Conservation (phyloP, 2,329 filamentous ascomycete genomes). For the Beauveria sp. region DNA sequence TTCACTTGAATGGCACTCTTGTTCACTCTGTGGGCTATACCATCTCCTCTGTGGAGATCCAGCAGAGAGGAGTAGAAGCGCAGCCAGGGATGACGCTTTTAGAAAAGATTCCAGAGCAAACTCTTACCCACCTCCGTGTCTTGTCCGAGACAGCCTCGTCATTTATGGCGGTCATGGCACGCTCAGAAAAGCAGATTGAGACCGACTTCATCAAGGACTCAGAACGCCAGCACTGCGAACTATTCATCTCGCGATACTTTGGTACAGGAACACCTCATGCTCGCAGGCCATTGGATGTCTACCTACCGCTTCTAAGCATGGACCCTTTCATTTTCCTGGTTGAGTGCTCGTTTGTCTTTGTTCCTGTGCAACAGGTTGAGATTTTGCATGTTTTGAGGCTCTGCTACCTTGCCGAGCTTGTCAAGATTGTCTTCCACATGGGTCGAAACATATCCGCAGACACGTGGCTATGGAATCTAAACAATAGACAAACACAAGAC, state of each 20-base stretch:
- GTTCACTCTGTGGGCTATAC: constrained; percentile 69
- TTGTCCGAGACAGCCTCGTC: constrained; percentile 82
- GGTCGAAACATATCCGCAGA: constrained; percentile 45
- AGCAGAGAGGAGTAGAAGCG: constrained; percentile 76
- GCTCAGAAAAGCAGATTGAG: constrained; percentile 54
- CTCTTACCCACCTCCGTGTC: constrained; percentile 78
- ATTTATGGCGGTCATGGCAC: constrained; percentile 69
- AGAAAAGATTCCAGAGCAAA: constrained; percentile 76
- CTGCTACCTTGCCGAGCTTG: constrained; percentile 85
- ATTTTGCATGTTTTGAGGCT: constrained; percentile 73
- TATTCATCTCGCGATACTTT: constrained; percentile 59
- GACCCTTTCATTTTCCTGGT: constrained; percentile 77
- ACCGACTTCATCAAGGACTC: constrained; percentile 61
- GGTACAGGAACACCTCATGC: constrained; percentile 33
- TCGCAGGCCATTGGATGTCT: constrained; percentile 36
- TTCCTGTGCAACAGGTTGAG: constrained; percentile 61
- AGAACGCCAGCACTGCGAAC: constrained; percentile 64
- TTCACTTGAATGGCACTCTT: constrained; percentile 51
- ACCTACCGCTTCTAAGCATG: constrained; percentile 53
- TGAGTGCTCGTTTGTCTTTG: constrained; percentile 66
- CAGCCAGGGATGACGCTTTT: constrained; percentile 68
- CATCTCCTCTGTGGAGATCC: constrained; percentile 83
- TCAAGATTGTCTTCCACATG: constrained; percentile 65
- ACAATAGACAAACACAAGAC: constrained; percentile 35
- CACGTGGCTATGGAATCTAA: constrained; percentile 40